Evolutionary conservation across 805 yeast species (phyloP).

Genomic region (Metschnikowia santaceciliae): DNA sequence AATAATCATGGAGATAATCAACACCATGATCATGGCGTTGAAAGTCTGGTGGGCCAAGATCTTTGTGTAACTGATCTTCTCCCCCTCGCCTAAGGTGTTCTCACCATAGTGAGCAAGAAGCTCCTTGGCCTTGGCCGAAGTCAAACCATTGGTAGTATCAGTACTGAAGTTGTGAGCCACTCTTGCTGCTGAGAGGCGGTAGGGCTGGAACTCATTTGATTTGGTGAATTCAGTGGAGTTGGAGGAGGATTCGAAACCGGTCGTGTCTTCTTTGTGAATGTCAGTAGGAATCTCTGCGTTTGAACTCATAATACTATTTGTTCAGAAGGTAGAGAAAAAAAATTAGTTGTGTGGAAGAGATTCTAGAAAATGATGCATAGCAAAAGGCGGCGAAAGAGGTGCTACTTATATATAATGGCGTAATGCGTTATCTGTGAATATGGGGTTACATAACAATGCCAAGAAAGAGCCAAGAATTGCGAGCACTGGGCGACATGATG

Average conservation of each 20-base stretch:
- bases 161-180: conserved; percentile 40
- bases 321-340: background rate
- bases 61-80: conserved; percentile 47
- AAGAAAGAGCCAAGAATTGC: conserved; percentile 4
- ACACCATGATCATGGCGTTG: conserved; percentile 76
- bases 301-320: background rate
- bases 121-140: conserved; percentile 20
- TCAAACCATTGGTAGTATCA: conserved; percentile 46
- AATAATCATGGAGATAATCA: conserved; percentile 64
- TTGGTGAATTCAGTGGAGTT: conserved; percentile 10
- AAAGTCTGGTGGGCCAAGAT: conserved; percentile 65
- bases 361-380: background rate
- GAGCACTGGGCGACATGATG: background rate
- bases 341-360: background rate
- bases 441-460: background rate
- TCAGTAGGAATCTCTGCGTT: background rate
- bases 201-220: conserved; percentile 18
- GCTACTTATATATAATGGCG: background rate
- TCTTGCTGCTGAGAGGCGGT: conserved; percentile 31
- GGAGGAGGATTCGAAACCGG: conserved; percentile 9
- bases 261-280: background rate
- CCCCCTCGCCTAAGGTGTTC: conserved; percentile 59
- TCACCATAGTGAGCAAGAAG: conserved; percentile 42
- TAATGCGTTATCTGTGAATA: background rate
- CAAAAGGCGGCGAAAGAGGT: background rate